Evolutionary conservation across 768 basidiomycete genomes (phyloP), one percentile per base, ranked within the genome.

Genomic region (Agrocybe chaxingu): DNA sequence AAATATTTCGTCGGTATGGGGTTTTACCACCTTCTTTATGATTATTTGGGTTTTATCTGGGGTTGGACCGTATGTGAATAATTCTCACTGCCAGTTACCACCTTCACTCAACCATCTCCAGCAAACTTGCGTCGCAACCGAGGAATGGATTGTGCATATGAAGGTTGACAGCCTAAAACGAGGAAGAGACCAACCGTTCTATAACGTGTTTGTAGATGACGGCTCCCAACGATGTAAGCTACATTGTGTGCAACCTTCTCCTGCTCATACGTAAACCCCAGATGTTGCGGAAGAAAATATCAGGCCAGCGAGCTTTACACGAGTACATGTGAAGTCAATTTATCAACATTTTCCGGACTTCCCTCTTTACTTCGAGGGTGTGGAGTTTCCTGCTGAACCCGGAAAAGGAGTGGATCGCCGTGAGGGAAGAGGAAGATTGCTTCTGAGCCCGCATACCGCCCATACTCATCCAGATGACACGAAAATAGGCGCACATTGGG

Each of bases 101-200:
- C 16, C 16, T 8, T 44, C 33, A 34, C 24, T 34, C 12, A 50
- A 3, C 9, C 40, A 10, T 42, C 39, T 18, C 9, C 44, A 73
- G 70, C 42, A 32, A n/a, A 56, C 33, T 1, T 81, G 79, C 55
- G 64, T 57, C 50, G 71, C 72, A 9, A 57, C 66, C 7, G 72
- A 74, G 41, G 64, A 57, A 19, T 80, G 77, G 78, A 76, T 76
- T 8, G 44, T 38, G 11, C 59, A 66, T 29, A 79, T 78, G 77
- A 57, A 60, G 18, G 67, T 80, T 1, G 66, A 74, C 51, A 51
- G 56, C 8, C 65, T 81, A 11, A 37, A 60, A 24, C 56, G 66
- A 16, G 77, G 79, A 13, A 62, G 70, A 18, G 53, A 72, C 39
- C 80, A 82, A 48, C 78, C 80, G 1, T 81, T 80, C 53, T 82